phyloP scores from a whole-genome alignment of 2,329 filamentous ascomycete species.

The Cryphonectria radicalis region DNA sequence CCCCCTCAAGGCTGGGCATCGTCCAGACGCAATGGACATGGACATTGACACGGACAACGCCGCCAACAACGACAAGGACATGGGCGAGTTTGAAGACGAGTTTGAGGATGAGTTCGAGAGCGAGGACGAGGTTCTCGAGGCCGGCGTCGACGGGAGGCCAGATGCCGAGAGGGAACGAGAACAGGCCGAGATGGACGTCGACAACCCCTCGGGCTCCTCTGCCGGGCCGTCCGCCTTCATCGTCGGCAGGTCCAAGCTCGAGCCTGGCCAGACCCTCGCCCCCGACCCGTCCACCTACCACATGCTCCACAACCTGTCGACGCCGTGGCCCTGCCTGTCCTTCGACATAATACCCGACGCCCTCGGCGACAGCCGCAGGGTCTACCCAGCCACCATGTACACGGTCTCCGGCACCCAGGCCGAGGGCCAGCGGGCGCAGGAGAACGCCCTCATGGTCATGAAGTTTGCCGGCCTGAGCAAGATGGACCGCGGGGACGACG shows the following conservation, averaged over 20 bases:
- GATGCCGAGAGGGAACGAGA: slow-evolving; percentile 92
- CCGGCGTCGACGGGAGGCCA: slow-evolving; percentile 88
- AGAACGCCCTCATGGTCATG: slow-evolving; percentile 95
- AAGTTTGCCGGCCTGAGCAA: slow-evolving; percentile 91
- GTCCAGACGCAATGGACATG: slow-evolving; percentile 70
- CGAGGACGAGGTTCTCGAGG: slow-evolving; percentile 88
- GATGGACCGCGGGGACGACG: slow-evolving; percentile 75
- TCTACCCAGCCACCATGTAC: slow-evolving; percentile 96
- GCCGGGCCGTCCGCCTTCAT: slow-evolving; percentile 84
- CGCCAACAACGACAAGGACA: slow-evolving; percentile 51
- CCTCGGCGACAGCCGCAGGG: slow-evolving; percentile 85
- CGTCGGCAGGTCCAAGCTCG: slow-evolving; percentile 88
- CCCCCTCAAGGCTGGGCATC: slow-evolving; percentile 64
- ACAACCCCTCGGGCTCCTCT: slow-evolving; percentile 44
- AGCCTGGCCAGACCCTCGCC: slow-evolving; percentile 85
- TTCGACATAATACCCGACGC: slow-evolving; percentile 89
- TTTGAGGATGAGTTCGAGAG: slow-evolving; percentile 92
- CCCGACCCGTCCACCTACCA: slow-evolving; percentile 95
- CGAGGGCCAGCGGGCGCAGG: slow-evolving; percentile 71
- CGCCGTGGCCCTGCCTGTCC: slow-evolving; percentile 95
- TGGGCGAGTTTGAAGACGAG: slow-evolving; percentile 92
- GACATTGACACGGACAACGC: slow-evolving; percentile 61
- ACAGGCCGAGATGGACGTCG: slow-evolving; percentile 88
- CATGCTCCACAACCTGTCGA: slow-evolving; percentile 93
- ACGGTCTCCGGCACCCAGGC: slow-evolving; percentile 94